phyloP scores from a whole-genome alignment of 1,139 yeast genomes.

The Saccharomycopsis phalli region DNA sequence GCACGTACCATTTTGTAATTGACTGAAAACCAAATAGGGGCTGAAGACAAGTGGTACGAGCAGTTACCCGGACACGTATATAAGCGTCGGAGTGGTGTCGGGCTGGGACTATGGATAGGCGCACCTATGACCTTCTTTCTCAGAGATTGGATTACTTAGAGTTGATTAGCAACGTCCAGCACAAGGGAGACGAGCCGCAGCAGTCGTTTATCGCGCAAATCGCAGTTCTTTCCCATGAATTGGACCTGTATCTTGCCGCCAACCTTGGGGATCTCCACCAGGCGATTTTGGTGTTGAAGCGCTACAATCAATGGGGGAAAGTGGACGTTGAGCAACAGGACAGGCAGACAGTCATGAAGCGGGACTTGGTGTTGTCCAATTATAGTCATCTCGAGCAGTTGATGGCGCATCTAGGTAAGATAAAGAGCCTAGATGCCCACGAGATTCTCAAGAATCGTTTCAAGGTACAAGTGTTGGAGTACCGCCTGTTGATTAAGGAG shows the following conservation, averaged over 20 bases:
- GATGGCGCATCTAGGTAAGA: background rate
- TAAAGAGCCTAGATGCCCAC: slow-evolving; percentile 2
- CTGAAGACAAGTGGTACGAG: background rate
- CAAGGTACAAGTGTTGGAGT: background rate
- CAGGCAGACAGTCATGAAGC: background rate
- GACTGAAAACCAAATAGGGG: background rate
- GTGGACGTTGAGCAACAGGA: background rate
- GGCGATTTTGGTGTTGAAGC: slow-evolving; percentile 3
- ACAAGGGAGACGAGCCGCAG: background rate
- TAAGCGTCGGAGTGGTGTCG: background rate
- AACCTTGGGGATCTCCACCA: slow-evolving; percentile 6
- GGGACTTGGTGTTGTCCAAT: slow-evolving; percentile 4
- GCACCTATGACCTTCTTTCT: slow-evolving; percentile 6
- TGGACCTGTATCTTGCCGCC: slow-evolving; percentile 4
- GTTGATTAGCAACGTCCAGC: slow-evolving; percentile 2
- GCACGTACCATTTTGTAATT: background rate
- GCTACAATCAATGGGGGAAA: slow-evolving; percentile 2
- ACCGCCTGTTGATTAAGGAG: background rate
- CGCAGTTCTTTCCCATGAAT: background rate
- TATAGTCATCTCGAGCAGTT: background rate
- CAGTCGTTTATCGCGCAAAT: slow-evolving; percentile 3
- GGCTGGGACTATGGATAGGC: slow-evolving; percentile 6
- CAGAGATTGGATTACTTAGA: slow-evolving; percentile 11
- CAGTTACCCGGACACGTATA: background rate
- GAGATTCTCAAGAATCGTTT: slow-evolving; percentile 4